Evolutionary conservation across 1,284 basidiomycete genomes (phyloP).

Genomic region (Pseudozyma sp.): DNA sequence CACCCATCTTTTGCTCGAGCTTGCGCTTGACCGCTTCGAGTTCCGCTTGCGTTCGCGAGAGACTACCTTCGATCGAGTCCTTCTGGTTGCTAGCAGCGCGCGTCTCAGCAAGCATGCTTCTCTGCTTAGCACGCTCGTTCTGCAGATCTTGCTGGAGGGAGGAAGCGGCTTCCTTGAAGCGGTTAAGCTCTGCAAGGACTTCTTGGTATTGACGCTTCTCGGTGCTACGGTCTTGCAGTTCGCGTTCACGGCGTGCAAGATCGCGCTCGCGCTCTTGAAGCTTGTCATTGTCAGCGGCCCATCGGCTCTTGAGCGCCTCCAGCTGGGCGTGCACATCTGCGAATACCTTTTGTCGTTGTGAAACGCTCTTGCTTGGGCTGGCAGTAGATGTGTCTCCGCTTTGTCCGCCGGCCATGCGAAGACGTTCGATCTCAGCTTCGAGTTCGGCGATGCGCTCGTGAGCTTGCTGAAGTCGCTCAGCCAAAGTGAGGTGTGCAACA

Average conservation of each 20-base stretch:
- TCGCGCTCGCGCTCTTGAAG: slow-evolving; percentile 44
- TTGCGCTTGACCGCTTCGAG: slow-evolving; percentile 42
- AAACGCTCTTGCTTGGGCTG: slow-evolving; percentile 36
- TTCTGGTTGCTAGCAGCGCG: slow-evolving; percentile 33
- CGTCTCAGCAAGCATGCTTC: slow-evolving; percentile 31
- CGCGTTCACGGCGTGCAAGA: slow-evolving; percentile 41
- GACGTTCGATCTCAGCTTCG: slow-evolving; percentile 46
- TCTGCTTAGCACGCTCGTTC: slow-evolving; percentile 34
- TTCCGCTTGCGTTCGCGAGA: slow-evolving; percentile 38
- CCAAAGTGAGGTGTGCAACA: slow-evolving; percentile 47
- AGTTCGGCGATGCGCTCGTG: slow-evolving; percentile 46
- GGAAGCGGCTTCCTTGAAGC: slow-evolving; percentile 37
- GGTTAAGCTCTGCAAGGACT: slow-evolving; percentile 39
- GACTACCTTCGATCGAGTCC: slow-evolving; percentile 36
- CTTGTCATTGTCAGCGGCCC: slow-evolving; percentile 46
- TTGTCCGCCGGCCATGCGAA: slow-evolving; percentile 23
- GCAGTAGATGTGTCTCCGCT: slow-evolving; percentile 16
- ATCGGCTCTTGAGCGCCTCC: slow-evolving; percentile 48
- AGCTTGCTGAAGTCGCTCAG: slow-evolving; percentile 41
- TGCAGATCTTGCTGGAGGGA: slow-evolving; percentile 47
- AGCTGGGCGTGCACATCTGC: slow-evolving; percentile 49
- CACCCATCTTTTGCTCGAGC: slow-evolving; percentile 47
- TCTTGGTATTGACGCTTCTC: slow-evolving; percentile 39
- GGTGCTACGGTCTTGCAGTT: slow-evolving; percentile 42
- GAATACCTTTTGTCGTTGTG: slow-evolving; percentile 41